phyloP scores from a whole-genome alignment of 1,284 basidiomycete species.

The Austroboletus rostrupii region DNA sequence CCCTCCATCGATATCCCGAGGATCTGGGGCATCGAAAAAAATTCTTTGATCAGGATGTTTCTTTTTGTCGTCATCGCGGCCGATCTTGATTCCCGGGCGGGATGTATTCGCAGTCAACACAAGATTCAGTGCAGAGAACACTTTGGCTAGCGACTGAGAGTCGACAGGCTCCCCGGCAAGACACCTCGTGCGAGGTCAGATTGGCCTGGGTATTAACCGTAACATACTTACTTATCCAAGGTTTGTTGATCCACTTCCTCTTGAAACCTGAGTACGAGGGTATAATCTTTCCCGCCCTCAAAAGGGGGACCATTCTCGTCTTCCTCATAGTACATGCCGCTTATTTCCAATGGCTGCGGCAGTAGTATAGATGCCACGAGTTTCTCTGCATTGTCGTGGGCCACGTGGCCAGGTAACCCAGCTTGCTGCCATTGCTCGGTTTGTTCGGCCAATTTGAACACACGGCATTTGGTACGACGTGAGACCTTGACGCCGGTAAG shows the following conservation, averaged over 20 bases:
- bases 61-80: constrained; percentile 34
- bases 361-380: constrained; percentile 20
- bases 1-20: constrained; percentile 31
- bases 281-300: constrained; percentile 5
- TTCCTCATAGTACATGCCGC: constrained; percentile 7
- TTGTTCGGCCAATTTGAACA: constrained; percentile 25
- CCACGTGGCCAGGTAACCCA: constrained; percentile 17
- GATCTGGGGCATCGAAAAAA: constrained; percentile 32
- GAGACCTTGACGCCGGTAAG: constrained; percentile 4
- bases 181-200: constrained; percentile 18
- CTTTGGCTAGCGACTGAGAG: constrained; percentile 40
- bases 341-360: constrained; percentile 20
- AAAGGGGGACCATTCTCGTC: neutral
- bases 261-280: constrained; percentile 14
- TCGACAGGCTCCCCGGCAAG: constrained; percentile 20
- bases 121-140: constrained; percentile 48
- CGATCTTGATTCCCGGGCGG: constrained; percentile 36
- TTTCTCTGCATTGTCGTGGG: constrained; percentile 25
- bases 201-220: neutral
- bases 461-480: constrained; percentile 20
- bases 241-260: constrained; percentile 17
- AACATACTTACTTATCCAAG: constrained; percentile 11
- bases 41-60: constrained; percentile 33
- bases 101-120: constrained; percentile 43
- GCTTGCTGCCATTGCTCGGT: constrained; percentile 17